Percentiles rank a stretch among this genome's conserved stretches.
phyloP scores from a whole-genome alignment of 192 early-diverging fungal species.

The Backusella macrospora region DNA sequence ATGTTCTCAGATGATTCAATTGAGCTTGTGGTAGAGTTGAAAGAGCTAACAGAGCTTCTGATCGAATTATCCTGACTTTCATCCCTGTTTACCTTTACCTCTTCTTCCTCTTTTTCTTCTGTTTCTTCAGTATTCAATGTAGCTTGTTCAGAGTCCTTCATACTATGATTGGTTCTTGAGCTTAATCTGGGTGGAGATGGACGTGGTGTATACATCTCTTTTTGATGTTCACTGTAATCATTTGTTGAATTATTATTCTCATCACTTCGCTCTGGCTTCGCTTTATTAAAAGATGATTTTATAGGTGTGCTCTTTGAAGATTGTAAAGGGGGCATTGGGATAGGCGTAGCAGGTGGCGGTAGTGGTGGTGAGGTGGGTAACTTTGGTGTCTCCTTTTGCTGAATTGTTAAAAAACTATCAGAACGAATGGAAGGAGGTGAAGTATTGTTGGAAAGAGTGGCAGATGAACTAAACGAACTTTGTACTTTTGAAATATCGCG shows the following conservation, averaged over 20 bases:
- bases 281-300: neutral
- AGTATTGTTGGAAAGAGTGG: neutral
- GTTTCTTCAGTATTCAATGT: neutral
- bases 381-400: slow-evolving; percentile 4
- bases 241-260: neutral
- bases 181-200: neutral
- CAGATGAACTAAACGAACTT: slow-evolving; percentile 15
- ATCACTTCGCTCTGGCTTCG: neutral
- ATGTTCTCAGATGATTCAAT: neutral
- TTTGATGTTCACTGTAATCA: neutral
- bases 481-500: neutral
- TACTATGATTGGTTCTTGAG: neutral
- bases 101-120: neutral
- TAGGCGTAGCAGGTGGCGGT: slow-evolving; percentile 2
- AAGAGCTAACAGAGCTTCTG: neutral
- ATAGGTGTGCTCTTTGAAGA: slow-evolving; percentile 21
- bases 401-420: neutral
- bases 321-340: neutral
- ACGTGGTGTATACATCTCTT: neutral
- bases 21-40: neutral
- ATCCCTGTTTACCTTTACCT: neutral
- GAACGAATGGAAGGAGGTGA: neutral
- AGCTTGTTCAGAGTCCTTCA: neutral
- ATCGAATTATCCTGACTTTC: slow-evolving; percentile 7
- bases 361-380: neutral